phyloP scores from a whole-genome alignment of 2,329 filamentous ascomycete genomes.

The Apiospora malaysiana region DNA sequence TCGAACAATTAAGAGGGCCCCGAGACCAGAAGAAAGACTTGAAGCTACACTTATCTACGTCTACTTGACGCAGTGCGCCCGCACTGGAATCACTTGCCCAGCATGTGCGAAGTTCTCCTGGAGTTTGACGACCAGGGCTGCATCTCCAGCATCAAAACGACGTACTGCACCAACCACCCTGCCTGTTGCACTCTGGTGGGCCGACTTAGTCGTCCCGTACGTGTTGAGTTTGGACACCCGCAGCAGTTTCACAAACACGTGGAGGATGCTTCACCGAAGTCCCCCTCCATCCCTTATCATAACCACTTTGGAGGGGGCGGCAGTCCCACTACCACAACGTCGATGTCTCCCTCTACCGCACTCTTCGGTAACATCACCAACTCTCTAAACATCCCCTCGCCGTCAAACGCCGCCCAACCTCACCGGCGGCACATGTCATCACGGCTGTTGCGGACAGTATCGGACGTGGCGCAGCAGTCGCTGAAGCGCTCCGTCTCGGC shows the following conservation, averaged over 20 bases:
- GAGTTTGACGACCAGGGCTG: not conserved
- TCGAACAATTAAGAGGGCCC: not conserved
- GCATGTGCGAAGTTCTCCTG: slow-evolving; percentile 2
- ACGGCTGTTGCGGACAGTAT: not conserved
- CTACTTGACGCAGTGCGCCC: not conserved
- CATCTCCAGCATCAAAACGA: not conserved
- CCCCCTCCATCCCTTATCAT: not conserved
- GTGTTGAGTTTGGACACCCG: not conserved
- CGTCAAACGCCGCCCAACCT: not conserved
- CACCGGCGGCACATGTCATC: not conserved
- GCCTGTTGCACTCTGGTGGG: slow-evolving; percentile 3
- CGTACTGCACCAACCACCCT: not conserved
- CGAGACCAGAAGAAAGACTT: not conserved
- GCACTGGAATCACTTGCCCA: not conserved
- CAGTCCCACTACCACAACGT: not conserved
- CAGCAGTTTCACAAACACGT: not conserved
- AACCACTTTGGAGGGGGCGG: not conserved
- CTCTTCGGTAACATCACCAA: not conserved
- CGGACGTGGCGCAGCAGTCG: slow-evolving; percentile 11
- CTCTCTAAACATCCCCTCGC: not conserved
- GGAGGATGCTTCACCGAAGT: not conserved
- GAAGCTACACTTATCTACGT: not conserved
- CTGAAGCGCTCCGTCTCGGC: slow-evolving; percentile 6
- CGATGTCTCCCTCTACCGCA: not conserved
- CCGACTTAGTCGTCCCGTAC: slow-evolving; percentile 1